Percentiles rank a stretch among this genome's conserved stretches.
Conservation (phyloP, 2,329 filamentous ascomycete genomes). For the Raffaelea ambrosiae region DNA sequence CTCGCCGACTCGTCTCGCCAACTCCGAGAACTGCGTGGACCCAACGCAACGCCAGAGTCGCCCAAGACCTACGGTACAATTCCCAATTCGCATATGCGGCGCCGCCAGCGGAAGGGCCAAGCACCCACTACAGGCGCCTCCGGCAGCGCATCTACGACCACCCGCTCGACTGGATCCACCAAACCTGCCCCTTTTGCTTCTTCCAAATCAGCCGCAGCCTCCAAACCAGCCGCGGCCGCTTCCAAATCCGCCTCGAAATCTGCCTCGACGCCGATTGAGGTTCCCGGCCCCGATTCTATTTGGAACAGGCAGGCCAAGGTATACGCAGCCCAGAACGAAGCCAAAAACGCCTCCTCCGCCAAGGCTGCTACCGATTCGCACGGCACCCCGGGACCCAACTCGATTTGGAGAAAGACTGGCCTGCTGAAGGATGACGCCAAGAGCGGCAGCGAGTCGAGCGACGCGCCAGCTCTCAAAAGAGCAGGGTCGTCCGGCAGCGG, state of each 20-base stretch:
- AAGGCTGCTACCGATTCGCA: too few species aligned
- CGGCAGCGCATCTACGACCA: constrained; percentile 17
- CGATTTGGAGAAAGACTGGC: constrained; percentile 2
- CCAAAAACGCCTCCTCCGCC: too few species aligned
- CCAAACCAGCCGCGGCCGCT: constrained; percentile 13
- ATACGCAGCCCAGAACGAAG: constrained; percentile 15
- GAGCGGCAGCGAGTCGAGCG: constrained; percentile 27
- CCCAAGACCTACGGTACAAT: constrained; percentile 65
- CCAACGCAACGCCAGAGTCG: constrained; percentile 50
- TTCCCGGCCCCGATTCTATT: constrained; percentile 10
- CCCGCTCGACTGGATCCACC: too few species aligned
- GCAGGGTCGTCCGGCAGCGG: constrained; percentile 41
- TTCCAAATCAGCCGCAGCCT: constrained; percentile 7
- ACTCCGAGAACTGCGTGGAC: constrained; percentile 43
- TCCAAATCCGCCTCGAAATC: not conserved
- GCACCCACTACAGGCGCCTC: constrained; percentile 11
- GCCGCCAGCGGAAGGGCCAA: constrained; percentile 32
- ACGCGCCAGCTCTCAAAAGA: constrained; percentile 39
- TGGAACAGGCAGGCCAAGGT: constrained; percentile 7
- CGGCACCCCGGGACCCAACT: constrained; percentile 17
- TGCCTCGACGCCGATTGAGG: not conserved
- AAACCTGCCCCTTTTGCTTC: too few species aligned
- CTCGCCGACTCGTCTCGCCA: constrained; percentile 63
- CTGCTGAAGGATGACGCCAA: constrained; percentile 21
- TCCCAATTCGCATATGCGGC: constrained; percentile 58